Evolutionary conservation across 1,284 basidiomycete species (phyloP), one percentile per base, ranked within the genome.

Genomic region (Puccinia horiana): DNA sequence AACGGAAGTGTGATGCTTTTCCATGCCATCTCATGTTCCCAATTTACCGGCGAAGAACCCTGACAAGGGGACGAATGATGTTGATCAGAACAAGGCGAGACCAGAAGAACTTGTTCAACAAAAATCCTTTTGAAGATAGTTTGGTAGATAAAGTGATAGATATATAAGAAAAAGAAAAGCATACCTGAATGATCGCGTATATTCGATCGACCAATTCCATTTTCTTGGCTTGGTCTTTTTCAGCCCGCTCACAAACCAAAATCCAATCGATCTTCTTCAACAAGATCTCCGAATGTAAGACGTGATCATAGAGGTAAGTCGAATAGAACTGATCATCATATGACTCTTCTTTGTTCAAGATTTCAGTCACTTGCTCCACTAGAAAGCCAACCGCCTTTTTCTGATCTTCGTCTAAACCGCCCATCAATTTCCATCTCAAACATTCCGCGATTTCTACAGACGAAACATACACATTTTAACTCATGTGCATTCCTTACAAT

Each of bases 261-360:
- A n/a, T 65, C 75, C 75, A 77, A 63, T 77, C 75, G 14, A 65
- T n/a, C 26, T 47, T 52, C 37, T 74, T 35, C 42, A 37, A 9
- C n/a, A 77, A 29, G 29, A 47, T 35, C 14, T 16, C 20, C 11
- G 49, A 52, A 56, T 63, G 26, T 8, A 77, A 49, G 0, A 44
- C 58, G 42, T 77, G 75, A 67, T 56, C 32, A 52, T 77, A 42
- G 12, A 77, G 42, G 49, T 63, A 77, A 32, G 56, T 32, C 35
- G 74, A 76, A 61, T 76, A 76, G 11, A 76, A 58, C 32, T 35
- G 16, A 8, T 76, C 54, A 26, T 76, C 56, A 44, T 76, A 76
- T 40, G 32, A 2, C 40, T 26, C 26, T 35, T 76, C 56, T 1
- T 69, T 3, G 37, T 20, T 35, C 44, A 77, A 29, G 29, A 65